Percentiles rank a stretch among this genome's conserved stretches.
Conservation (phyloP, 495 filamentous ascomycete species). For the Hypoxylon fuscum region DNA sequence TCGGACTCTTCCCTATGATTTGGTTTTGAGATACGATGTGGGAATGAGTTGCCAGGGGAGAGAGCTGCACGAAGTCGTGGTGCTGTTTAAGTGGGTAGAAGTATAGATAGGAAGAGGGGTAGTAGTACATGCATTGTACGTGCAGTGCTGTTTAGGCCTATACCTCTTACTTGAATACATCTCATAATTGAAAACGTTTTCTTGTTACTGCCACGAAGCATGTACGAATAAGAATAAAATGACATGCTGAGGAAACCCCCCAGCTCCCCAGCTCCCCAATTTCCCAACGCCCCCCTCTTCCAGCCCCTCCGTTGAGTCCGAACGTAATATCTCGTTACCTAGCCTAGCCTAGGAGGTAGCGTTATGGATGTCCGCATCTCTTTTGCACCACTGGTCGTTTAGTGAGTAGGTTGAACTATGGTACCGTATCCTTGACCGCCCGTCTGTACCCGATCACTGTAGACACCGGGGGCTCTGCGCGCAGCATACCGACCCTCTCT, state of each 20-base stretch:
- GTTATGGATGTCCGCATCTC: neutral
- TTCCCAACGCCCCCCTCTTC: too few relatives aligned
- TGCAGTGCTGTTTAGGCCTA: too few relatives aligned
- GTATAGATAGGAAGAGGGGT: neutral
- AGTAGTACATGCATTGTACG: neutral
- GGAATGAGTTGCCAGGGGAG: constrained; percentile 13
- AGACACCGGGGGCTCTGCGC: constrained; percentile 74
- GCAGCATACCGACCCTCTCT: constrained; percentile 57
- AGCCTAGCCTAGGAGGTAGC: too few relatives aligned
- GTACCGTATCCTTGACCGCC: constrained; percentile 71
- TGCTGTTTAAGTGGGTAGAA: constrained; percentile 41
- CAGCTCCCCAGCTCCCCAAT: too few relatives aligned
- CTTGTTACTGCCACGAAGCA: too few relatives aligned
- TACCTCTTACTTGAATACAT: too few relatives aligned
- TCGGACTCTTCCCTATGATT: constrained; percentile 21
- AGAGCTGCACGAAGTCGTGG: constrained; percentile 42
- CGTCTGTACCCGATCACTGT: constrained; percentile 78
- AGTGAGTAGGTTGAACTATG: constrained; percentile 49
- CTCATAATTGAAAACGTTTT: too few relatives aligned
- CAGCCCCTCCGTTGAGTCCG: too few relatives aligned
- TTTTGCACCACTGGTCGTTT: neutral
- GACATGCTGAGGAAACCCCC: too few relatives aligned
- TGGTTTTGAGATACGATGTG: constrained; percentile 26
- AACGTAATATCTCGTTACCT: too few relatives aligned
- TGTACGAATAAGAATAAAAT: too few relatives aligned